phyloP scores from a whole-genome alignment of 148 eudicot genomes.

The Mesembryanthemum crystallinum region DNA sequence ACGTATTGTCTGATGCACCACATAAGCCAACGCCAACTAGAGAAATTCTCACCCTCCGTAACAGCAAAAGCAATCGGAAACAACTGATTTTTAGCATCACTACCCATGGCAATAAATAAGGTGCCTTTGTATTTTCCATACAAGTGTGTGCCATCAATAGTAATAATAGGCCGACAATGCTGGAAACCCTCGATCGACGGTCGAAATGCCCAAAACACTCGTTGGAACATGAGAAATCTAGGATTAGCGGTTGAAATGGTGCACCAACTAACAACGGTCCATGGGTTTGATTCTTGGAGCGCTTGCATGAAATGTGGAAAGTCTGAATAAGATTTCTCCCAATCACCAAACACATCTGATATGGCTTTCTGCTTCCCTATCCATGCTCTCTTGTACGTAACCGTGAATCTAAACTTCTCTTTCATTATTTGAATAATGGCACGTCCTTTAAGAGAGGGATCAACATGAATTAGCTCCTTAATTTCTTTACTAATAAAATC shows the following conservation, averaged over 20 bases:
- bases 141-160: constrained; percentile 7
- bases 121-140: neutral
- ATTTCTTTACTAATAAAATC: no score
- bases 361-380: constrained; percentile 5
- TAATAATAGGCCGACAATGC: neutral
- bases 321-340: constrained; percentile 7
- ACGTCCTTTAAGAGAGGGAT: no score
- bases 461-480: no score
- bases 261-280: neutral
- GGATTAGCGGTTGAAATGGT: neutral
- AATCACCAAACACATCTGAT: neutral
- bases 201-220: constrained; percentile 10
- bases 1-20: neutral
- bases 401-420: neutral
- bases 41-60: neutral
- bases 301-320: constrained; percentile 1
- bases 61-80: constrained; percentile 13
- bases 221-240: neutral
- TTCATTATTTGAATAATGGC: neutral
- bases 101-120: neutral
- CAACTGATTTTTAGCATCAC: neutral
- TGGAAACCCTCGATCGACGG: constrained; percentile 1
- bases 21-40: neutral
- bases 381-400: constrained; percentile 17
- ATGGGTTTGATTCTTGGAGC: neutral